Evolutionary conservation across 441 rosid species (phyloP).

Genomic region (Capsella rubella): DNA sequence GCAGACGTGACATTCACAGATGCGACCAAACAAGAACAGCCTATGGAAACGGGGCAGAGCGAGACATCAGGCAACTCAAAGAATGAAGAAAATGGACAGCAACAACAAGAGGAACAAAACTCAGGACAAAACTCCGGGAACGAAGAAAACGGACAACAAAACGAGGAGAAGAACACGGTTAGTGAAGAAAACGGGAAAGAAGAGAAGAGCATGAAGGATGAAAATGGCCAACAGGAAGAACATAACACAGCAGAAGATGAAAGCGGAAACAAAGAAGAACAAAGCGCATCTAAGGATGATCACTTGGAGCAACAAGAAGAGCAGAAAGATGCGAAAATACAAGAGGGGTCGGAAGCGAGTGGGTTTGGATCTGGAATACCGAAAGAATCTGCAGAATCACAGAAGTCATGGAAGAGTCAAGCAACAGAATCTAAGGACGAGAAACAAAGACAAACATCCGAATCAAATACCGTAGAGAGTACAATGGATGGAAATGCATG

Average conservation of each 20-base stretch:
- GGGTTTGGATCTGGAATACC: conserved; percentile 64
- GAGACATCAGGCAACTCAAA: conserved; percentile 37
- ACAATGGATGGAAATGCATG: conserved; percentile 56
- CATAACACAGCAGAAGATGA: conserved; percentile 36
- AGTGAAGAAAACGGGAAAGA: conserved; percentile 33
- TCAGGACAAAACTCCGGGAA: conserved; percentile 34
- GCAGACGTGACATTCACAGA: conserved; percentile 42
- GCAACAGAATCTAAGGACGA: conserved; percentile 76
- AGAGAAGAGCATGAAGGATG: conserved; percentile 32
- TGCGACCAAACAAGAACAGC: conserved; percentile 46
- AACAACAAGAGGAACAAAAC: conserved; percentile 42
- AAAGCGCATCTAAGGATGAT: conserved; percentile 16
- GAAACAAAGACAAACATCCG: conserved; percentile 74
- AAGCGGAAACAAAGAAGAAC: conserved; percentile 36
- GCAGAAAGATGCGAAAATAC: conserved; percentile 33
- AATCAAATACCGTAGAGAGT: conserved; percentile 45
- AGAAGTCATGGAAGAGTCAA: conserved; percentile 82
- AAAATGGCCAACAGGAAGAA: conserved; percentile 37
- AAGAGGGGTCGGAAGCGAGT: conserved; percentile 28
- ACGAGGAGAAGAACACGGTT: conserved; percentile 21
- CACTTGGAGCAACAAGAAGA: conserved; percentile 42
- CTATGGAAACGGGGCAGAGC: conserved; percentile 25
- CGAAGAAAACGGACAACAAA: conserved; percentile 38
- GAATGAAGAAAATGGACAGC: conserved; percentile 38
- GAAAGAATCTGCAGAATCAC: conserved; percentile 80